Evolutionary conservation across 345 rosid species (phyloP).

Genomic region (Microthlaspi erraticum): DNA sequence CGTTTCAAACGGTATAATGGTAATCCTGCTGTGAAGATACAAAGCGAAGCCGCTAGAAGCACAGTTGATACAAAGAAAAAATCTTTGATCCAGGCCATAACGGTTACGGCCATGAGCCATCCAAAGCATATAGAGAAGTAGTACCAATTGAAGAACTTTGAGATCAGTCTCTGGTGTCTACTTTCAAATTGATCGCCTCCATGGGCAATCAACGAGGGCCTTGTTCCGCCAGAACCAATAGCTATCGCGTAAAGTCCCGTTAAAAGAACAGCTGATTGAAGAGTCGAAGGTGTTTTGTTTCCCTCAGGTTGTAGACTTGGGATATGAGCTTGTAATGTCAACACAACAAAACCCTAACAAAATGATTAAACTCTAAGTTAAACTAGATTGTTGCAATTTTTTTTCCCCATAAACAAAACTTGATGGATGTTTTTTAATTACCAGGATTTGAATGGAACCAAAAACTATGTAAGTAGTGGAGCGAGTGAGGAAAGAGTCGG

Average conservation of each 20-base stretch:
- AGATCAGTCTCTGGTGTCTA: conserved; percentile 44
- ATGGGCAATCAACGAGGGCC: conserved; percentile 56
- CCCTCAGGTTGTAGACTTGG: conserved; percentile 45
- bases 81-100: conserved; percentile 61
- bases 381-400: not conserved
- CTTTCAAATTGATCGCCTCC: conserved; percentile 67
- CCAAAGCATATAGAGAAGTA: conserved; percentile 58
- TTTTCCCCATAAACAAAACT: not conserved
- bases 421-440: conserved; percentile 16
- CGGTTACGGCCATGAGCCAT: conserved; percentile 50
- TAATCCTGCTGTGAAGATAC: conserved; percentile 51
- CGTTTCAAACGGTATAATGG: conserved; percentile 50
- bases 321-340: conserved; percentile 55
- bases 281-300: conserved; percentile 34
- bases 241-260: conserved; percentile 55
- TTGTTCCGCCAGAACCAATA: conserved; percentile 58
- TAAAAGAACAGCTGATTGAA: conserved; percentile 52
- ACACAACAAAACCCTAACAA: conserved; percentile 55
- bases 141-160: conserved; percentile 65
- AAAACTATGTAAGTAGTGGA: conserved; percentile 51
- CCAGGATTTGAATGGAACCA: conserved; percentile 51
- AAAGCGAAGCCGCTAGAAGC: conserved; percentile 43
- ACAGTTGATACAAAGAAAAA: conserved; percentile 43
- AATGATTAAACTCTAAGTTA: not conserved
- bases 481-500: conserved; percentile 57